Evolutionary conservation across 2,329 filamentous ascomycete species (phyloP).

Genomic region (Ophiostoma tasmaniense): DNA sequence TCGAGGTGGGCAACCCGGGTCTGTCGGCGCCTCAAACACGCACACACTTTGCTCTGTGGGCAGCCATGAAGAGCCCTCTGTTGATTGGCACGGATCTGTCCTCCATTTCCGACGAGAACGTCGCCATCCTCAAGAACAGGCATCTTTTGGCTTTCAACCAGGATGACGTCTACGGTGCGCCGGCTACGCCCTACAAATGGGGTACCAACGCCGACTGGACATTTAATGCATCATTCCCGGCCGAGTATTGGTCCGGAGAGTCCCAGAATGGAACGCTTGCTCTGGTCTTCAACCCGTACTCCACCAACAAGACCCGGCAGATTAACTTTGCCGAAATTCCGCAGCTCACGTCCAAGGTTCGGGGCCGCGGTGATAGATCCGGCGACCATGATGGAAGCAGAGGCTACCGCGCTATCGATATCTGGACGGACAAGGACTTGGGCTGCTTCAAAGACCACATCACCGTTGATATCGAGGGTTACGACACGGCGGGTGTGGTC

Average conservation of each 20-base stretch:
- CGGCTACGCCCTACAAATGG: constrained; percentile 40
- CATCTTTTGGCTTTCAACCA: constrained; percentile 37
- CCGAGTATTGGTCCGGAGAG: constrained; percentile 41
- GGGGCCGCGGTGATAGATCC: neutral
- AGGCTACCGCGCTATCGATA: constrained; percentile 34
- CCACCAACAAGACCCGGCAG: constrained; percentile 28
- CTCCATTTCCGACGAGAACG: constrained; percentile 28
- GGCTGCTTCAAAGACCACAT: constrained; percentile 29
- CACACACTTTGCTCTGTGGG: constrained; percentile 45
- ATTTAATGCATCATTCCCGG: constrained; percentile 39
- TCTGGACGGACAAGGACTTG: constrained; percentile 37
- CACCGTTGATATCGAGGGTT: constrained; percentile 25
- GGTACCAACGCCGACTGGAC: constrained; percentile 42
- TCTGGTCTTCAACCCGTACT: constrained; percentile 38
- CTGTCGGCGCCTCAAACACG: constrained; percentile 38
- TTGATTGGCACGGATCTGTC: constrained; percentile 39
- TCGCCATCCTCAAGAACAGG: constrained; percentile 36
- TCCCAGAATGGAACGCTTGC: constrained; percentile 37
- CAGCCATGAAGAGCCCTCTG: constrained; percentile 40
- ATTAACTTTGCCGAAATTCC: constrained; percentile 38
- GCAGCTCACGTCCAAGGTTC: constrained; percentile 24
- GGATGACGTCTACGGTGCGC: constrained; percentile 33
- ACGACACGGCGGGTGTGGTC: constrained; percentile 30
- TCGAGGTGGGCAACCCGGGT: constrained; percentile 42
- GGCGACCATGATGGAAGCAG: constrained; percentile 16